Percentiles rank a stretch among this genome's conserved stretches.
Conservation (phyloP, 306 rosid genomes). For the Myrica gale region DNA sequence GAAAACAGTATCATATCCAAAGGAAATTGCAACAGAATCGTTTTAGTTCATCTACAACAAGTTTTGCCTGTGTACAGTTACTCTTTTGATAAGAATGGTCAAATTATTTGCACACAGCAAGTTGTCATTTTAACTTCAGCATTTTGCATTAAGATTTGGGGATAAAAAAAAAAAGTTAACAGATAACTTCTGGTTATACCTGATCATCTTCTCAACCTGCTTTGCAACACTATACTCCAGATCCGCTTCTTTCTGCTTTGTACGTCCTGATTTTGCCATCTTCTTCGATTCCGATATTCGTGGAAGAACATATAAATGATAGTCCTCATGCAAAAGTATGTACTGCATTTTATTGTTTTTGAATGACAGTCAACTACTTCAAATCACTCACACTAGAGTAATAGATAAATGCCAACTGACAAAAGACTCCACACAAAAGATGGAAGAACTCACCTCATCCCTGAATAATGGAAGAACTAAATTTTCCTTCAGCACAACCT, state of each 20-base stretch:
- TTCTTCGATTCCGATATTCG: slow-evolving; percentile 93
- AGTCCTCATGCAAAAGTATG: slow-evolving; percentile 86
- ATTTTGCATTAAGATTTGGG: background rate
- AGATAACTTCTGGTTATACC: slow-evolving; percentile 43
- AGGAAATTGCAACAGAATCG: background rate
- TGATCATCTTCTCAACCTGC: slow-evolving; percentile 99
- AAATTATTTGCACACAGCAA: background rate
- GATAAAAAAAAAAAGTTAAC: slow-evolving; percentile 20
- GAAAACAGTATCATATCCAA: background rate
- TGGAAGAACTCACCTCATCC: slow-evolving; percentile 67
- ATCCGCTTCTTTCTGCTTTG: slow-evolving; percentile 97
- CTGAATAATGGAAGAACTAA: slow-evolving; percentile 82
- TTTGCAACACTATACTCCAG: slow-evolving; percentile 95
- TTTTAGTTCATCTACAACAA: background rate
- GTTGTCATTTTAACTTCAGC: slow-evolving; percentile 3
- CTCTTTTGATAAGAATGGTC: background rate
- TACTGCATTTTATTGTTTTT: slow-evolving; percentile 51
- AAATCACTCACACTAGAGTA: slow-evolving; percentile 1
- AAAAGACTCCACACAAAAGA: slow-evolving; percentile 18
- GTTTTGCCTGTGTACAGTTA: background rate
- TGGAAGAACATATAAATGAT: slow-evolving; percentile 85
- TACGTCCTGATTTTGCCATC: slow-evolving; percentile 98
- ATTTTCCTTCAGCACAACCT: slow-evolving; percentile 96
- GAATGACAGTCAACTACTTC: slow-evolving; percentile 19
- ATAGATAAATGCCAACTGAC: slow-evolving; percentile 27